Conservation (phyloP, 2,329 filamentous ascomycete genomes). For the Biscogniauxia mediterranea region DNA sequence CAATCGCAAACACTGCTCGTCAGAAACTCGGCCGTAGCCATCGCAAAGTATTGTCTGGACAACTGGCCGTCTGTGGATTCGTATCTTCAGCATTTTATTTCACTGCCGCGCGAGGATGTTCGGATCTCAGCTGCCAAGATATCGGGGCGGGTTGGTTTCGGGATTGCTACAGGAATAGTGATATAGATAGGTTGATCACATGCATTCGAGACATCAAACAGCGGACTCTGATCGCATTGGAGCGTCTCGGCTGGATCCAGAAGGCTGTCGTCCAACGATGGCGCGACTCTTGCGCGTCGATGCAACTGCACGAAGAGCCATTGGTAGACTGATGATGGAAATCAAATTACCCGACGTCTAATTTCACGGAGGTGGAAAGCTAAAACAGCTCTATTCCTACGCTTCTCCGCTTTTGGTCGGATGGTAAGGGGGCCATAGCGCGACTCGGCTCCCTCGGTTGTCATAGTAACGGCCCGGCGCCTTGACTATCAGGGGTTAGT, state of each 20-base stretch:
- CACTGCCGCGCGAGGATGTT: background rate
- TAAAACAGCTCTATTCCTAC: constrained; percentile 9
- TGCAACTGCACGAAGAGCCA: background rate
- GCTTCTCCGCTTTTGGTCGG: constrained; percentile 20
- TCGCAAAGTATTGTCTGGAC: background rate
- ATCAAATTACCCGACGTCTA: background rate
- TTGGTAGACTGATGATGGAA: background rate
- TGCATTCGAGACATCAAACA: background rate
- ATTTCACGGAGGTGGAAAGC: background rate
- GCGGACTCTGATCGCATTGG: background rate
- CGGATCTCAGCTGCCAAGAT: background rate
- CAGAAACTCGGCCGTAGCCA: background rate
- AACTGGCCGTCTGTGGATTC: background rate
- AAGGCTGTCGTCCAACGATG: background rate
- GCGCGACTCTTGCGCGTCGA: background rate
- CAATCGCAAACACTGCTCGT: background rate
- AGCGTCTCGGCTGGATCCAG: background rate
- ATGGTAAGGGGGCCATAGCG: constrained; percentile 18
- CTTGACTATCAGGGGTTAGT: constrained; percentile 26
- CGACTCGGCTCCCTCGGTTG: constrained; percentile 19
- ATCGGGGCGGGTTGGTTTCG: background rate
- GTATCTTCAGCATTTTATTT: background rate
- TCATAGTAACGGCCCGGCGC: constrained; percentile 25
- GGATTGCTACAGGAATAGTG: background rate
- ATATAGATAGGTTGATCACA: background rate